A percentile compares a stretch with the other conserved stretches of the same genome.
phyloP scores from a whole-genome alignment of 148 eudicot genomes.

The Rhododendron ovatum region DNA sequence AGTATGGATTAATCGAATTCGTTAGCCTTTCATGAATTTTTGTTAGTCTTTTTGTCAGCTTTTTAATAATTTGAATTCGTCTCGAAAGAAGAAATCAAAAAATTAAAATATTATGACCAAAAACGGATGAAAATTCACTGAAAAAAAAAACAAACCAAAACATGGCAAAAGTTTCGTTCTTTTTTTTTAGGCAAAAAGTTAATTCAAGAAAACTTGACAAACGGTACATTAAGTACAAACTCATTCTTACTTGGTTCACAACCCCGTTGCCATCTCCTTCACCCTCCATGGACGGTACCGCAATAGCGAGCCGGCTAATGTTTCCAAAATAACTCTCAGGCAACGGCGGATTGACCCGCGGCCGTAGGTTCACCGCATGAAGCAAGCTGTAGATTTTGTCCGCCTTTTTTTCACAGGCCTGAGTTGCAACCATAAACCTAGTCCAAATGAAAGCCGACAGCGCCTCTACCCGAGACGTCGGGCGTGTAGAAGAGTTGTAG shows the following conservation, averaged over 20 bases:
- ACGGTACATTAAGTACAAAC: not conserved
- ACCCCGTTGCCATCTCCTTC: not conserved
- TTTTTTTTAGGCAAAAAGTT: too few species aligned
- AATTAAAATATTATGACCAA: too few species aligned
- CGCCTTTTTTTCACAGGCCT: not conserved
- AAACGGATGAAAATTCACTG: too few species aligned
- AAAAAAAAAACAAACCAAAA: too few species aligned
- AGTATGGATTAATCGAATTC: too few species aligned
- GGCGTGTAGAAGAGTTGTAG: not conserved
- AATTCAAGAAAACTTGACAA: too few species aligned
- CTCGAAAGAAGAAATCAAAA: too few species aligned
- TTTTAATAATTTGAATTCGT: too few species aligned
- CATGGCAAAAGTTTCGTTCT: too few species aligned
- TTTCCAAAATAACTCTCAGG: conserved; percentile 32
- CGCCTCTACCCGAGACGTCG: conserved; percentile 17
- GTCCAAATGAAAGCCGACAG: conserved; percentile 37
- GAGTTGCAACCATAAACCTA: conserved; percentile 14
- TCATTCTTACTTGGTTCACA: not conserved
- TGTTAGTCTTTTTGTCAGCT: too few species aligned
- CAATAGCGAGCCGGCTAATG: conserved; percentile 1
- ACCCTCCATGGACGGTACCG: not conserved
- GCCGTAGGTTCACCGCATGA: conserved; percentile 26
- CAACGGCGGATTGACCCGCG: conserved; percentile 14
- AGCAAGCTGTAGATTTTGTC: conserved; percentile 8
- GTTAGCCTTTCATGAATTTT: too few species aligned